Evolutionary conservation across 139 green algal species (phyloP).

Genomic region (Microglena sp.): DNA sequence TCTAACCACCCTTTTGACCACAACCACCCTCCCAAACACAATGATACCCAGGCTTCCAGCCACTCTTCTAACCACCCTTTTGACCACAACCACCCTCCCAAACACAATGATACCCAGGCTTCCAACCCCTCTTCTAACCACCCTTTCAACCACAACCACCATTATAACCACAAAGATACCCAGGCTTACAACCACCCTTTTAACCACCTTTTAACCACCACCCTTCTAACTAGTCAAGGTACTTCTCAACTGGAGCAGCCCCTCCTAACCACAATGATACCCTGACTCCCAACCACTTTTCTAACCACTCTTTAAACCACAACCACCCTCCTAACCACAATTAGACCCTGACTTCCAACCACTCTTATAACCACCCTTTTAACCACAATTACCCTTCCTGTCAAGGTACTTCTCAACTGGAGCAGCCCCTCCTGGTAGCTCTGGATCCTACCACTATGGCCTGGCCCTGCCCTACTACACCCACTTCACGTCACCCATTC

Average conservation of each 20-base stretch:
- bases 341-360: neutral
- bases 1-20: neutral
- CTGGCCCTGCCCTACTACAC: constrained; percentile 65
- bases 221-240: too few relatives aligned
- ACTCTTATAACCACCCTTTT: neutral
- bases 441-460: constrained; percentile 50
- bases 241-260: too few relatives aligned
- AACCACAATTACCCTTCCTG: neutral
- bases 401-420: constrained; percentile 17
- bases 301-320: neutral
- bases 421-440: constrained; percentile 1
- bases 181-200: neutral
- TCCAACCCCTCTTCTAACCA: neutral
- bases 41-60: neutral
- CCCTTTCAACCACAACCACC: neutral
- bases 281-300: neutral
- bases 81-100: neutral
- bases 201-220: neutral
- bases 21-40: neutral
- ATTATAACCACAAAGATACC: neutral
- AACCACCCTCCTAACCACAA: neutral
- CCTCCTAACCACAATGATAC: neutral
- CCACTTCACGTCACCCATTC: constrained; percentile 76
- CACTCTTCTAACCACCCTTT: neutral
- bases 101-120: neutral